Conservation (phyloP, 768 basidiomycete species). For the Nevesoporus exiguus region DNA sequence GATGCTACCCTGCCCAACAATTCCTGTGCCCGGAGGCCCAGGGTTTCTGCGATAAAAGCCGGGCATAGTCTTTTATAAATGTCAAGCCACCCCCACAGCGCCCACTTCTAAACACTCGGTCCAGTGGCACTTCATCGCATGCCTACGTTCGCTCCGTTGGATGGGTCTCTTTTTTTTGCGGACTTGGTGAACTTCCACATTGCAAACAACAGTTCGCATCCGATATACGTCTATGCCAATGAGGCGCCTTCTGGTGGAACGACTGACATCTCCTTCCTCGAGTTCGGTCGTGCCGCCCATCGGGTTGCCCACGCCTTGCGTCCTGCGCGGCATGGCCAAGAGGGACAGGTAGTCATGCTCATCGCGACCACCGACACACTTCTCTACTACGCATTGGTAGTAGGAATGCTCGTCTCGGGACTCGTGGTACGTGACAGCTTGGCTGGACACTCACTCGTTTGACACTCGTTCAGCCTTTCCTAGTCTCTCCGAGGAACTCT, state of each 20-base stretch:
- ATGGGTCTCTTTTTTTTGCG: slow-evolving; percentile 15
- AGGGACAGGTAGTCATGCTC: slow-evolving; percentile 31
- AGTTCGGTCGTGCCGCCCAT: slow-evolving; percentile 31
- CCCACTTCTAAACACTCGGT: neutral
- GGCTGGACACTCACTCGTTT: neutral
- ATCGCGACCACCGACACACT: slow-evolving; percentile 32
- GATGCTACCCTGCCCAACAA: neutral
- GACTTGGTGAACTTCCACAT: slow-evolving; percentile 26
- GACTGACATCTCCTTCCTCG: slow-evolving; percentile 19
- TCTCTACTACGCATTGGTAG: slow-evolving; percentile 25
- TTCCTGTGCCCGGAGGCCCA: neutral
- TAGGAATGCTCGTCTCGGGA: slow-evolving; percentile 29
- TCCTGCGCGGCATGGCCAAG: slow-evolving; percentile 14
- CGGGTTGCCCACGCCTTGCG: slow-evolving; percentile 28
- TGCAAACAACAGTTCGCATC: slow-evolving; percentile 10
- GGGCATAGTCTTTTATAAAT: neutral
- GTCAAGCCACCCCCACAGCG: neutral
- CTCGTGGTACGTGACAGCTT: slow-evolving; percentile 22
- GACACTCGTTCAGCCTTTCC: slow-evolving; percentile 18
- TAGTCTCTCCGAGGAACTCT: slow-evolving; percentile 22
- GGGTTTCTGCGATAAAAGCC: neutral
- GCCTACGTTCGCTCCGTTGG: slow-evolving; percentile 14
- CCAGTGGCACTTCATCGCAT: neutral
- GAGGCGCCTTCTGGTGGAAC: slow-evolving; percentile 6
- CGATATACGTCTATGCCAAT: slow-evolving; percentile 17